phyloP scores from a whole-genome alignment of 179 eudicot genomes.

The Monotropa hypopitys region DNA sequence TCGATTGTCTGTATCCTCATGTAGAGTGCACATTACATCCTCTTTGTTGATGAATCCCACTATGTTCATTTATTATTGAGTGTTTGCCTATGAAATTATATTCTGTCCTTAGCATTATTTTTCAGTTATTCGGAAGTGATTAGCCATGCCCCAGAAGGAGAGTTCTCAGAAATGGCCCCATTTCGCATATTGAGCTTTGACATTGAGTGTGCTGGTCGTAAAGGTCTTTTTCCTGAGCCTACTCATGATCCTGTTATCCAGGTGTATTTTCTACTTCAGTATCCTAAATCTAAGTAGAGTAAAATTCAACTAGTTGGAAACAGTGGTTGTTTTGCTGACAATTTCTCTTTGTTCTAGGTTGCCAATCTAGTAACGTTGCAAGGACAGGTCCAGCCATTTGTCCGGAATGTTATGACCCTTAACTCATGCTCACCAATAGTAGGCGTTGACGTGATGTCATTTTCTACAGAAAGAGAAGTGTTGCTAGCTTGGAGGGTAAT shows the following conservation, averaged over 20 bases:
- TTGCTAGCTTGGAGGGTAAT: constrained; percentile 97
- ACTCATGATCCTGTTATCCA: constrained; percentile 94
- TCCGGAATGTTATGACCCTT: constrained; percentile 92
- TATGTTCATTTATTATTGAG: background rate
- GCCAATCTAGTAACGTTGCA: constrained; percentile 89
- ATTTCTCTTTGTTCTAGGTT: constrained; percentile 32
- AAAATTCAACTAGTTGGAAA: background rate
- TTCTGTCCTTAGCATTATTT: constrained; percentile 24
- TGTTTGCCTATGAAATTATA: background rate
- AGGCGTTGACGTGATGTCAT: constrained; percentile 96
- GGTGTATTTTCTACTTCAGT: constrained; percentile 28
- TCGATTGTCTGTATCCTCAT: constrained; percentile 90
- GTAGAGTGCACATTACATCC: background rate
- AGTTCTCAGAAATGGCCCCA: constrained; percentile 93
- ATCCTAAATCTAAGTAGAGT: background rate
- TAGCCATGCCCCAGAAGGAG: constrained; percentile 93
- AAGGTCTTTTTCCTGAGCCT: constrained; percentile 96
- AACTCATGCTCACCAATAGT: constrained; percentile 92
- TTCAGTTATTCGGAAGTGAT: constrained; percentile 62
- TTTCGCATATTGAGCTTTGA: constrained; percentile 96
- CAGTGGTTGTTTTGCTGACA: constrained; percentile 8
- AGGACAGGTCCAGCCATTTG: constrained; percentile 83
- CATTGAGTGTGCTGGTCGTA: constrained; percentile 98
- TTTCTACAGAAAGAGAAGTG: constrained; percentile 74
- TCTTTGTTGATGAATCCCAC: background rate